Evolutionary conservation across 768 basidiomycete species (phyloP), one percentile per base, ranked within the genome.

Genomic region (Termitomyces sp.): DNA sequence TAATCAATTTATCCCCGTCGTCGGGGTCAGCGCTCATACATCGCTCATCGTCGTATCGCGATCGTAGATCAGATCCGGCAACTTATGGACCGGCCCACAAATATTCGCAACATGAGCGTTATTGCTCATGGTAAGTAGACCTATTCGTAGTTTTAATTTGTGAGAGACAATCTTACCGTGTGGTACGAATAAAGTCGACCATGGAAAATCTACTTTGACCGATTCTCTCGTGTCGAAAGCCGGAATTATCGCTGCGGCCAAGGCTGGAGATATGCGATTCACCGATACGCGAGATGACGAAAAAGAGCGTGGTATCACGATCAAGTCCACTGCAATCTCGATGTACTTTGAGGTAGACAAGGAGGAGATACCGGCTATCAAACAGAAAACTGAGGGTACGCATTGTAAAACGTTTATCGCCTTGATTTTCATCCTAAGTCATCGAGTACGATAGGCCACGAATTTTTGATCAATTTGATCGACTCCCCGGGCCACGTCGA

Each of bases 401-500:
- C 55, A 54, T 14, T 44, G 3, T 33, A 18, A 20, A 52, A 40
- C 39, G 27, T 58, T 58, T 58, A 33, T 39, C 10, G 34, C 61
- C 20, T 42, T 53, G 34, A 46, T 34, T 10, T 58, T 48, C 13
- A 24, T 30, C 5, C 51, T 46, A 27, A 55, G 22, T 18, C 26
- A n/a, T n/a, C 16, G 36, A 58, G 48, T 55, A n/a, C 32, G 27
- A 56, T 59, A 88, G 94, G 95, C 64, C 82, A 86, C 71, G 93
- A 98, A 74, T 99, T 99, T 85, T 85, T 99, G 84, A 98, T 99
- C 83, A 99, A 99, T 58, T 26, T 65, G 57, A 65, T 65, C 50
- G 97, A 99, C 74, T 98, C 95, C 8, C 97, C 97, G 54, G 97
- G 97, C 68, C 97, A 99, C 86, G 97, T 99, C 76, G 97, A 99